Percentiles rank a stretch among this genome's conserved stretches.
Evolutionary conservation across 2,329 filamentous ascomycete genomes (phyloP).

Genomic region (Nigrograna mackinnonii): DNA sequence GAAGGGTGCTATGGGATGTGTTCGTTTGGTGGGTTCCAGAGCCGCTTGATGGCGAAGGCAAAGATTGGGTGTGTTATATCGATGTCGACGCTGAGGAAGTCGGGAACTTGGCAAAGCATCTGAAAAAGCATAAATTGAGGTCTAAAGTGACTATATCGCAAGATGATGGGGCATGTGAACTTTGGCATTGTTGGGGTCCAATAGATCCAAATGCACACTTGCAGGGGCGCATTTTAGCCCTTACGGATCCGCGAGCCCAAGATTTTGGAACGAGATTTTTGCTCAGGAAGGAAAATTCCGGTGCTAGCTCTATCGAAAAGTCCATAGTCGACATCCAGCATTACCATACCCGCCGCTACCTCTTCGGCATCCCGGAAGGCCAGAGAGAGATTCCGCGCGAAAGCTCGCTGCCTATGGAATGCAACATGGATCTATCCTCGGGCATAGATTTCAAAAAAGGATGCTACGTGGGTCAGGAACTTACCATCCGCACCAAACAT

Average conservation of each 20-base stretch:
- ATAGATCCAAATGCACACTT: not conserved
- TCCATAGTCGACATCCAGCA: conserved; percentile 39
- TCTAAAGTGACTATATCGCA: conserved; percentile 68
- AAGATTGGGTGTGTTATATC: conserved; percentile 66
- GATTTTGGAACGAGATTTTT: conserved; percentile 13
- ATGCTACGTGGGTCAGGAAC: conserved; percentile 94
- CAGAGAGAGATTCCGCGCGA: conserved; percentile 75
- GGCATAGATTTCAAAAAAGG: conserved; percentile 94
- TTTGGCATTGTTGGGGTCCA: conserved; percentile 75
- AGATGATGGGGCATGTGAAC: conserved; percentile 65
- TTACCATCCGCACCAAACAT: conserved; percentile 94
- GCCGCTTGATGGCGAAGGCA: conserved; percentile 16
- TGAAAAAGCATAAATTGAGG: conserved; percentile 84
- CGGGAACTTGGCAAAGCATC: conserved; percentile 66
- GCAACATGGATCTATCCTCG: conserved; percentile 82
- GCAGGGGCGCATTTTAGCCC: conserved; percentile 10
- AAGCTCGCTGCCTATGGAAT: conserved; percentile 80
- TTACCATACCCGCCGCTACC: conserved; percentile 78
- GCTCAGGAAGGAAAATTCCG: not conserved
- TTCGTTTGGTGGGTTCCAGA: conserved; percentile 78
- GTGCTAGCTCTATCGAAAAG: conserved; percentile 34
- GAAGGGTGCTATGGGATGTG: conserved; percentile 84
- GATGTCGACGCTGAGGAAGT: conserved; percentile 78
- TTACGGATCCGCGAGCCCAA: conserved; percentile 26
- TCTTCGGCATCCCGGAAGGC: conserved; percentile 83